Evolutionary conservation across 495 filamentous ascomycete species (phyloP).

Genomic region (Penicillium macrosclerotiorum): DNA sequence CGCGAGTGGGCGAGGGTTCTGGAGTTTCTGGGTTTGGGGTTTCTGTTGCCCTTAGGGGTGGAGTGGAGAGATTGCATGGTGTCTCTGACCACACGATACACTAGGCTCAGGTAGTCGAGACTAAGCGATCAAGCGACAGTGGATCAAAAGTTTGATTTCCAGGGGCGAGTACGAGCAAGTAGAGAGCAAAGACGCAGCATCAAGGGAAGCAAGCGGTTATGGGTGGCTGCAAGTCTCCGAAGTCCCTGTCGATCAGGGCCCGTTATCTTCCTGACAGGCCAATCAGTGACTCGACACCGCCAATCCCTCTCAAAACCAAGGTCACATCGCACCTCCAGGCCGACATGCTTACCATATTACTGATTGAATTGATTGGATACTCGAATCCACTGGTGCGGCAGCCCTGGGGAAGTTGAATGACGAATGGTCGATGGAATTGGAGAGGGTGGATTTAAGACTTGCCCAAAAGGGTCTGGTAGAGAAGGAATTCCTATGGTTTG

Average conservation of each 20-base stretch:
- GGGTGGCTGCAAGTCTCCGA: background rate
- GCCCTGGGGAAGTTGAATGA: too few species aligned
- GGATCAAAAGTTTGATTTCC: background rate
- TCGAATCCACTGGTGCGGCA: constrained; percentile 6
- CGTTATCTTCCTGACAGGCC: constrained; percentile 21
- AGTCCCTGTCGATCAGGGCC: constrained; percentile 25
- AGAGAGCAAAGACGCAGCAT: background rate
- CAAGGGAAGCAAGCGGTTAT: background rate
- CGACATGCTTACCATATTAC: background rate
- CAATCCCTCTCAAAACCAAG: constrained; percentile 1
- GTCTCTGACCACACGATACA: too few species aligned
- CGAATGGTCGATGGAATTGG: constrained; percentile 4
- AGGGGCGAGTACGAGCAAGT: background rate
- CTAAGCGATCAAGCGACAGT: too few species aligned
- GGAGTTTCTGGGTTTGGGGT: constrained; percentile 1
- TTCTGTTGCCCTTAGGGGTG: too few species aligned
- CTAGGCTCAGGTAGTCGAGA: too few species aligned
- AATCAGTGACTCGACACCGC: constrained; percentile 9
- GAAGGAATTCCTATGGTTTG: too few species aligned
- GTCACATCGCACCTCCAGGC: constrained; percentile 18
- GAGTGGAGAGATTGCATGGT: background rate
- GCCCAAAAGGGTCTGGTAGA: too few species aligned
- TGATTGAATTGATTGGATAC: constrained; percentile 12
- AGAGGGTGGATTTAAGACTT: too few species aligned
- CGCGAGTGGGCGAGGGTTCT: background rate